Evolutionary conservation across 192 early-diverging fungal species (phyloP).

Genomic region (Entomortierella chlamydospora): DNA sequence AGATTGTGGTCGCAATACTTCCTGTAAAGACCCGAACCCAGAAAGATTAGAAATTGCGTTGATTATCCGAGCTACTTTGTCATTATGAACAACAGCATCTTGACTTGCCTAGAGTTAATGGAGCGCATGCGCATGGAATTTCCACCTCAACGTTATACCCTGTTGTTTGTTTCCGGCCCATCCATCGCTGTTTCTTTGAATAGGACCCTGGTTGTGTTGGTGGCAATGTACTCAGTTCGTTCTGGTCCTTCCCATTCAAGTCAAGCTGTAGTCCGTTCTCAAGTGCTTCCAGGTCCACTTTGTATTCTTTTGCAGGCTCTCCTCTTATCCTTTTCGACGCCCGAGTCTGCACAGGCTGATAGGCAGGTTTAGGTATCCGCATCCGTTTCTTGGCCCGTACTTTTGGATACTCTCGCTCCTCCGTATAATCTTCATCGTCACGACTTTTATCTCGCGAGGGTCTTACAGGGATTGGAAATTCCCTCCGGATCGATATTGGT

Average conservation of each 20-base stretch:
- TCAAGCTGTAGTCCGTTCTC: slow-evolving; percentile 17
- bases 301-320: slow-evolving; percentile 10
- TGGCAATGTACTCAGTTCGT: slow-evolving; percentile 2
- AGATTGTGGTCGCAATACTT: slow-evolving; percentile 65
- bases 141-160: slow-evolving; percentile 15
- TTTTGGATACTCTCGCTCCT: background rate
- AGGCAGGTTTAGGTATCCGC: background rate
- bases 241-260: background rate
- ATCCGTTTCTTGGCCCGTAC: slow-evolving; percentile 3
- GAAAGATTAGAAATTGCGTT: no score
- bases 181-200: slow-evolving; percentile 28
- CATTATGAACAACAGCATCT: no score
- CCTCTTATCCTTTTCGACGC: slow-evolving; percentile 51
- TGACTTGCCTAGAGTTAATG: slow-evolving; percentile 58
- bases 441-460: background rate
- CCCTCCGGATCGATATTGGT: background rate
- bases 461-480: background rate
- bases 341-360: slow-evolving; percentile 12
- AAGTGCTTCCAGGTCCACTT: slow-evolving; percentile 31
- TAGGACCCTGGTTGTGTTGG: slow-evolving; percentile 14
- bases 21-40: no score
- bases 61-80: no score
- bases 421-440: slow-evolving; percentile 21
- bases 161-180: slow-evolving; percentile 41
- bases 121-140: slow-evolving; percentile 35